phyloP scores from a whole-genome alignment of 352 stramenopile genomes.

The Phytophthora kernoviae region DNA sequence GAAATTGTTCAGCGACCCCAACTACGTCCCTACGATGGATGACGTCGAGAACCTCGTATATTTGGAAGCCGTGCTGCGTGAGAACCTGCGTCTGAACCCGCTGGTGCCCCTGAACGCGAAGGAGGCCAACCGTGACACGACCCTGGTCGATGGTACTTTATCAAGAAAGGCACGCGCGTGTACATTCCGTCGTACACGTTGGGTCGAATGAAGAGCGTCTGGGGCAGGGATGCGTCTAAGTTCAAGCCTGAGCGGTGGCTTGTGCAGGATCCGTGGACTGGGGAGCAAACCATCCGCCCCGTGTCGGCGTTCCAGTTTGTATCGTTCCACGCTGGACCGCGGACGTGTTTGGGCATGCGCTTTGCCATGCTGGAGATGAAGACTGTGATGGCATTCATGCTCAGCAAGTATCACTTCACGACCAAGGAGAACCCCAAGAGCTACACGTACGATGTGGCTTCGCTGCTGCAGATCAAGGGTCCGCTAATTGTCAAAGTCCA shows the following conservation, averaged over 20 bases:
- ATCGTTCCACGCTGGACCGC: conserved; percentile 39
- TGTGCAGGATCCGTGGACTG: conserved; percentile 34
- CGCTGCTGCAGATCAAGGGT: conserved; percentile 37
- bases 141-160: conserved; percentile 60
- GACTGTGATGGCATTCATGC: conserved; percentile 27
- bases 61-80: conserved; percentile 58
- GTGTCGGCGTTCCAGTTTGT: conserved; percentile 43
- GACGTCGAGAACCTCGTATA: conserved; percentile 62
- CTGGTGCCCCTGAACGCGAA: conserved; percentile 62
- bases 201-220: conserved; percentile 50
- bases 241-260: conserved; percentile 74
- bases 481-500: conserved; percentile 38
- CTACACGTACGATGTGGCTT: conserved; percentile 46
- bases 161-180: conserved; percentile 53
- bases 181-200: conserved; percentile 65
- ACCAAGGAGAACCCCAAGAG: conserved; percentile 44
- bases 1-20: conserved; percentile 28
- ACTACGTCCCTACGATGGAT: conserved; percentile 46
- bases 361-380: conserved; percentile 66
- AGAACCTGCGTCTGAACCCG: conserved; percentile 75
- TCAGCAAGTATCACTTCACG: conserved; percentile 52
- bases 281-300: conserved; percentile 26
- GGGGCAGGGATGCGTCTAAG: conserved; percentile 57
- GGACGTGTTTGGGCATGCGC: conserved; percentile 39
- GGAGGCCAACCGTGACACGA: conserved; percentile 54